Evolutionary conservation across 2,329 filamentous ascomycete species (phyloP), one percentile per base, ranked within the genome.

Genomic region (Xylariomycetidae sp.): DNA sequence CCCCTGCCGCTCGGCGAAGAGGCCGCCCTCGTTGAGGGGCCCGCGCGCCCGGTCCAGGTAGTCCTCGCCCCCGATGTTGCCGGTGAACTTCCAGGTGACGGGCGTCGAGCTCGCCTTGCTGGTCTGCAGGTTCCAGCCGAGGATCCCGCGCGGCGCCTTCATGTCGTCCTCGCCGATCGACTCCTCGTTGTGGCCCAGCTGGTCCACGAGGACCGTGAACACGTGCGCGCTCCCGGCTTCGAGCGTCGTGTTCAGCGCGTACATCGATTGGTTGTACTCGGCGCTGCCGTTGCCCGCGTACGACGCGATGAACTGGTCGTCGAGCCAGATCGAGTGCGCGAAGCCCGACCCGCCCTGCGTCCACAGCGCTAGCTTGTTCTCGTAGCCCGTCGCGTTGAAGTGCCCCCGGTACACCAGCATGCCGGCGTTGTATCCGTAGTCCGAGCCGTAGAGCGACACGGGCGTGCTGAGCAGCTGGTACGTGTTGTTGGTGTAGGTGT

Each of bases 371-470:
- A 89, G 60, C 1, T 58, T 64, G 0, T 62, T 64, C 44, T 86
- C 82, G 1, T 67, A 58, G 10, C 81, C 81, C 0, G 65, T 71
- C 5, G 83, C 75, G 2, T 64, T 70, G 52, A 90, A 89, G 43
- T 78, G 69, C 0, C 82, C 84, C 2, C 84, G 74, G 64, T 75
- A 88, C 19, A 89, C 45, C 0, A 88, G 64, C 1, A 73, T 73
- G 3, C 84, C 84, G 0, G 77, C 70, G 53, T 85, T 69, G 57
- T 77, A 89, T 15, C 83, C 84, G 47, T 90, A 89, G 54, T 89
- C 84, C 6, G 74, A 74, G 1, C 68, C 69, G 48, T 81, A 85
- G 0, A 88, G 68, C 0, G 75, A 78, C 0, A 72, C 76, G 0
- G 82, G 76, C 0, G 83, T 37, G 16, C 35, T 86, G 2, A 82